phyloP scores from a whole-genome alignment of 768 basidiomycete species.

The Termitomyces sp. region DNA sequence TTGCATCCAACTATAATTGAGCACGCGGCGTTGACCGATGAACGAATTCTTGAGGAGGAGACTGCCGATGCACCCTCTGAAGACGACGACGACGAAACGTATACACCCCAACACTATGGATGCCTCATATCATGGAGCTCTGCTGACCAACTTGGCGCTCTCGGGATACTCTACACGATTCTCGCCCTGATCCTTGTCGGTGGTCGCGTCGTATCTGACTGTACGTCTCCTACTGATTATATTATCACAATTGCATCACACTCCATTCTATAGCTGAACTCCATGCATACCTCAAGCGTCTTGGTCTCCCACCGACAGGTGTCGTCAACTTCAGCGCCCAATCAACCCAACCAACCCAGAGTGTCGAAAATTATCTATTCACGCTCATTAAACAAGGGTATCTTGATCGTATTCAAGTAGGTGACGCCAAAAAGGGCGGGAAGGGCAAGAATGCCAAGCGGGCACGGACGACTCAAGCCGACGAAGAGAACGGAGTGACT shows the following conservation, averaged over 20 bases:
- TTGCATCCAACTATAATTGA: conserved; percentile 62
- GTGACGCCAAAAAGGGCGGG: conserved; percentile 35
- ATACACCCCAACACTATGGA: conserved; percentile 47
- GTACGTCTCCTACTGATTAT: conserved; percentile 38
- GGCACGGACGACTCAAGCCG: conserved; percentile 42
- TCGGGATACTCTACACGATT: conserved; percentile 78
- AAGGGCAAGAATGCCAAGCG: conserved; percentile 43
- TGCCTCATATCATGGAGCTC: conserved; percentile 72
- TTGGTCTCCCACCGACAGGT: conserved; percentile 50
- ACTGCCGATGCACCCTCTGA: conserved; percentile 42
- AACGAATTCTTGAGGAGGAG: conserved; percentile 46
- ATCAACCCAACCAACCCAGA: conserved; percentile 43
- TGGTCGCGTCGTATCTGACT: conserved; percentile 67
- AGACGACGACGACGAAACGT: conserved; percentile 42
- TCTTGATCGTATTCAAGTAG: conserved; percentile 61
- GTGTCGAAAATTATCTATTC: conserved; percentile 64
- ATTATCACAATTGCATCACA: neutral
- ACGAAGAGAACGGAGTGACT: conserved; percentile 32
- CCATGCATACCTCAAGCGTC: conserved; percentile 59
- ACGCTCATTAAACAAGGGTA: conserved; percentile 68
- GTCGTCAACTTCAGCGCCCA: conserved; percentile 47
- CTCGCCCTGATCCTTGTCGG: conserved; percentile 81
- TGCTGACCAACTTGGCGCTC: conserved; percentile 57
- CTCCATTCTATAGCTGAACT: conserved; percentile 54
- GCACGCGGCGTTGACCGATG: conserved; percentile 50